Percentiles rank a stretch among this genome's conserved stretches.
phyloP scores from a whole-genome alignment of 228 moss, liverwort and hornwort species.

The Sphagnum fallax region DNA sequence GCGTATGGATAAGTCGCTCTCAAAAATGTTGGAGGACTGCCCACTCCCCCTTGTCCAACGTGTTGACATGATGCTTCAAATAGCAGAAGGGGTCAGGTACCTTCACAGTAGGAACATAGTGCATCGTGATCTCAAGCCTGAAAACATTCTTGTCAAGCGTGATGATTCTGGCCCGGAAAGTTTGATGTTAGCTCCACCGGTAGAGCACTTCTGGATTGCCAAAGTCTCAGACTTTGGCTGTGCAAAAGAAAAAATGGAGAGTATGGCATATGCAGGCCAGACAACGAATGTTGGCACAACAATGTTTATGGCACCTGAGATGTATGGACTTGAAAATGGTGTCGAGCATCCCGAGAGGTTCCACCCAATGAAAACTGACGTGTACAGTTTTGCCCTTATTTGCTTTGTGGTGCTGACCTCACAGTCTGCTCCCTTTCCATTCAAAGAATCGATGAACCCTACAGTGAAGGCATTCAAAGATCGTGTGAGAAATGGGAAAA shows the following conservation, averaged over 20 bases:
- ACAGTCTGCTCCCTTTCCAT: not conserved
- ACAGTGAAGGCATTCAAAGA: not conserved
- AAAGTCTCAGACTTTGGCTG: constrained; percentile 22
- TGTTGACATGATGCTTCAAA: constrained; percentile 23
- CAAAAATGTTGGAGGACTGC: not conserved
- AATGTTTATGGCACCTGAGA: constrained; percentile 18
- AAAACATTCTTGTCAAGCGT: constrained; percentile 5
- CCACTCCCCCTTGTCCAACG: constrained; percentile 6
- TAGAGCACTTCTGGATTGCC: not conserved
- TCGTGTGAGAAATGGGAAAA: not conserved
- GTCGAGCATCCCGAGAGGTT: constrained; percentile 9
- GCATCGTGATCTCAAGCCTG: constrained; percentile 18
- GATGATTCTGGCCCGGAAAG: not conserved
- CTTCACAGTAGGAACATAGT: constrained; percentile 11
- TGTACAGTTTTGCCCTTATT: not conserved
- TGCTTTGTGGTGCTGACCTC: constrained; percentile 2
- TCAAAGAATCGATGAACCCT: not conserved
- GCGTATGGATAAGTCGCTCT: constrained; percentile 13
- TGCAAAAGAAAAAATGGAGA: constrained; percentile 4
- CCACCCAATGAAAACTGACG: constrained; percentile 13
- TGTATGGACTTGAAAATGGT: not conserved
- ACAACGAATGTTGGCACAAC: constrained; percentile 1
- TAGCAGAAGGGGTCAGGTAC: constrained; percentile 18
- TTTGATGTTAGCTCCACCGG: not conserved
- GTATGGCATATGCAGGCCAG: not conserved